Conservation (phyloP, 2,329 filamentous ascomycete genomes). For the Scolecobasidium constrictum region DNA sequence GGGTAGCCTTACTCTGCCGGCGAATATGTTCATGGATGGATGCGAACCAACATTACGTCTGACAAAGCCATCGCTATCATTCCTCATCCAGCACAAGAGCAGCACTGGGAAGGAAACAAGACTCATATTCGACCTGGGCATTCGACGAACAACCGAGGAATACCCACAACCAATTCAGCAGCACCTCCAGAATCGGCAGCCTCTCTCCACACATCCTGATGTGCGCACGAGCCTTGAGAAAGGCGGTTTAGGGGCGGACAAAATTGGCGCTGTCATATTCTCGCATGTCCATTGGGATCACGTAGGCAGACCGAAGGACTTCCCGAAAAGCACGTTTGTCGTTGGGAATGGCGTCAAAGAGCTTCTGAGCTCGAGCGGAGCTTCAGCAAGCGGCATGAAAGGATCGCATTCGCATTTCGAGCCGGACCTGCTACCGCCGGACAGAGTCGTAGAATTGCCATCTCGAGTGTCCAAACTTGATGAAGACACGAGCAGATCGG, state of each 20-base stretch:
- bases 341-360: conserved; percentile 38
- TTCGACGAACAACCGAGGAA: no score
- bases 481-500: background rate
- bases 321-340: conserved; percentile 35
- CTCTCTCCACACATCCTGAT: no score
- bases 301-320: conserved; percentile 43
- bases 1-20: no score
- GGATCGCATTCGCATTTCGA: conserved; percentile 6
- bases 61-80: no score
- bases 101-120: no score
- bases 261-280: conserved; percentile 33
- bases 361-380: conserved; percentile 21
- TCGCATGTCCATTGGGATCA: conserved; percentile 50
- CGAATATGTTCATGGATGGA: no score
- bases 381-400: background rate
- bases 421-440: conserved; percentile 4
- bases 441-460: background rate
- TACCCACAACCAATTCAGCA: no score
- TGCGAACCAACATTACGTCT: no score
- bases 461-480: no score
- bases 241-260: conserved; percentile 14
- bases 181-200: no score
- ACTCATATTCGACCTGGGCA: no score
- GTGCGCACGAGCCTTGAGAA: background rate
- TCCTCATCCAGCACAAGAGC: no score